Percentiles rank a stretch among this genome's conserved stretches.
phyloP scores from a whole-genome alignment of 208 protist genomes.

The Leishmania mexicana region DNA sequence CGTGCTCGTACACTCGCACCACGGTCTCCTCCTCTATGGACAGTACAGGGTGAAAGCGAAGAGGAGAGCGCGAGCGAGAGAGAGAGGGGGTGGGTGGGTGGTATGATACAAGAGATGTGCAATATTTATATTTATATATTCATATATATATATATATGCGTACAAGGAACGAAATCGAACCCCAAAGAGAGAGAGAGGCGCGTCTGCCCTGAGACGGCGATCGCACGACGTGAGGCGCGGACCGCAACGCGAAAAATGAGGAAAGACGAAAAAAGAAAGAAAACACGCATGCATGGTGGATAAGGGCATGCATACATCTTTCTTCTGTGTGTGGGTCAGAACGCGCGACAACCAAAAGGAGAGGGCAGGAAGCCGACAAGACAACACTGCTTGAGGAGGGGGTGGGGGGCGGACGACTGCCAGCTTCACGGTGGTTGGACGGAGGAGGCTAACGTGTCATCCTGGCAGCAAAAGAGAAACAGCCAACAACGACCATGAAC shows the following conservation, averaged over 20 bases:
- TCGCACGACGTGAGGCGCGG: neutral
- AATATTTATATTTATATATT: too few species aligned
- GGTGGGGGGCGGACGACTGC: neutral
- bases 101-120: too few species aligned
- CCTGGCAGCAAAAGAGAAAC: neutral
- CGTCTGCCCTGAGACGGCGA: neutral
- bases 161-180: neutral
- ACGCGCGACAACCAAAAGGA: neutral
- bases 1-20: neutral
- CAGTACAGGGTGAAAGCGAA: neutral
- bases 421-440: neutral
- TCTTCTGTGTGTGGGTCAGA: neutral
- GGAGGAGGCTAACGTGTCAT: neutral
- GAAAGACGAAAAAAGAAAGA: neutral
- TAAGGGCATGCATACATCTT: neutral
- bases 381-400: neutral
- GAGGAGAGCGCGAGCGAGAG: neutral
- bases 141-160: neutral
- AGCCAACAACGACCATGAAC: too few species aligned
- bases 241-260: neutral
- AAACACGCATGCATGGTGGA: too few species aligned
- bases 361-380: neutral
- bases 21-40: neutral
- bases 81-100: too few species aligned
- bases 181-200: neutral